A percentile compares a stretch with the other conserved stretches of the same genome.
Evolutionary conservation across 495 filamentous ascomycete genomes (phyloP).

Genomic region (Hypoxylon fragiforme): DNA sequence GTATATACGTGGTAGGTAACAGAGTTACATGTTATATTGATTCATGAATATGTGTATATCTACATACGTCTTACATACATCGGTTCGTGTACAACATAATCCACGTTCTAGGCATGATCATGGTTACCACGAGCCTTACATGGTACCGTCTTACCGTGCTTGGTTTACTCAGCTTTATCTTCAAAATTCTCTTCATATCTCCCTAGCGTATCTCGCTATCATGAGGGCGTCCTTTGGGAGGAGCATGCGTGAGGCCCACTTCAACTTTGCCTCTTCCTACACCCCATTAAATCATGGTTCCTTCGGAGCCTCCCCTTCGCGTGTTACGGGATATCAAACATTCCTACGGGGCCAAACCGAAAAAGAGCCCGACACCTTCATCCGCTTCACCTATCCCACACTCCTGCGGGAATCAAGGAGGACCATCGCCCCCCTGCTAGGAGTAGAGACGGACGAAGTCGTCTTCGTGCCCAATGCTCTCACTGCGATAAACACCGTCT

Average conservation of each 20-base stretch:
- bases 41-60: too few relatives aligned
- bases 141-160: neutral
- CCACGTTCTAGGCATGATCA: neutral
- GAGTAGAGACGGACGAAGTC: constrained; percentile 61
- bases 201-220: neutral
- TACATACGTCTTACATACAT: too few relatives aligned
- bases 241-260: constrained; percentile 41
- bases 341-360: constrained; percentile 36
- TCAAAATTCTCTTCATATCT: neutral
- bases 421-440: constrained; percentile 62
- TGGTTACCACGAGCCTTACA: neutral
- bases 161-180: neutral
- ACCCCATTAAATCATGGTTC: constrained; percentile 48
- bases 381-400: constrained; percentile 59
- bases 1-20: too few relatives aligned
- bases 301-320: constrained; percentile 42
- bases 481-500: constrained; percentile 75
- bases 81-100: neutral
- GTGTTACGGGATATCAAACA: constrained; percentile 38
- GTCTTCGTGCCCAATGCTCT: constrained; percentile 83
- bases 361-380: constrained; percentile 42
- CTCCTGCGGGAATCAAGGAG: constrained; percentile 62
- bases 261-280: constrained; percentile 42
- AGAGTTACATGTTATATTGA: too few relatives aligned
- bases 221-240: constrained; percentile 35